Evolutionary conservation across 345 rosid genomes (phyloP).

Genomic region (Erodium maritimum): DNA sequence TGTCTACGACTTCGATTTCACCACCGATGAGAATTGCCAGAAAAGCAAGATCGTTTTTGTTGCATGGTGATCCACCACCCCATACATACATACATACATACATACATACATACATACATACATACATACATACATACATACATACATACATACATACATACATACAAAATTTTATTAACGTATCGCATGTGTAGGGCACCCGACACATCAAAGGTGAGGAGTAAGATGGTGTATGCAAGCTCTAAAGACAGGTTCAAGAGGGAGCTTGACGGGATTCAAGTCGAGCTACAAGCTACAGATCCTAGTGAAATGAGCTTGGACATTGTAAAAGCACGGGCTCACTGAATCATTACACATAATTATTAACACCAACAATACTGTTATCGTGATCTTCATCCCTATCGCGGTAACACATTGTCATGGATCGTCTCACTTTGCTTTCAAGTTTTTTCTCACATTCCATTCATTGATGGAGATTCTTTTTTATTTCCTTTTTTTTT

Average conservation of each 20-base stretch:
- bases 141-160: no score
- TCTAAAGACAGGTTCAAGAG: conserved; percentile 58
- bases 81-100: no score
- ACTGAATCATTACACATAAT: conserved; percentile 4
- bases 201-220: conserved; percentile 55
- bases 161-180: background rate
- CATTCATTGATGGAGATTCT: no score
- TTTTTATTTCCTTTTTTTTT: no score
- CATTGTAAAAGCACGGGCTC: conserved; percentile 43
- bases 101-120: no score
- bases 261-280: conserved; percentile 70
- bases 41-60: conserved; percentile 70
- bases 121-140: no score
- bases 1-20: conserved; percentile 41
- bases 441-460: no score
- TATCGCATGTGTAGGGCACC: conserved; percentile 34
- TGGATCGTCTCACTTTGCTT: no score
- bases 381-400: no score
- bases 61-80: conserved; percentile 42
- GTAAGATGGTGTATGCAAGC: conserved; percentile 73
- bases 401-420: no score
- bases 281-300: conserved; percentile 66
- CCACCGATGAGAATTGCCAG: conserved; percentile 53
- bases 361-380: no score
- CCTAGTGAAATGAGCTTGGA: conserved; percentile 68